These are phyloP conservation scores for Fusarium domesticum DNA, from an alignment of 2,329 filamentous ascomycete genomes.

Conservation along the genomic window DNA sequence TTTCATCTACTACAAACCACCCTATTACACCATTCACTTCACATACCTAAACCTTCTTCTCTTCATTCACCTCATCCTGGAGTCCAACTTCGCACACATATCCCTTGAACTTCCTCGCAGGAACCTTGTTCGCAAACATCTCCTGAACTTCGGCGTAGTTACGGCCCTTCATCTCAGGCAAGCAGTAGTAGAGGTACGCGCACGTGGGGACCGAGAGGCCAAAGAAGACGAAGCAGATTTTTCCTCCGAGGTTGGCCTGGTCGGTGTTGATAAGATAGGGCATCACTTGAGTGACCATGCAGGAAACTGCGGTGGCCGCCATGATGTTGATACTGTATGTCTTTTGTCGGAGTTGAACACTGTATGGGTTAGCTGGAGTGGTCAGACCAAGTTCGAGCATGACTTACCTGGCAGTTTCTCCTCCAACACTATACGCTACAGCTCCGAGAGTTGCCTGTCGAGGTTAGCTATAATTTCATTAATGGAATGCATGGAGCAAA, in stretches of 20 bases:
- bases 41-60: slow-evolving; percentile 1
- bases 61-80: slow-evolving; percentile 4
- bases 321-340: slow-evolving; percentile 36
- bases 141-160: slow-evolving; percentile 20
- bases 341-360: slow-evolving; percentile 31
- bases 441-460: slow-evolving; percentile 26
- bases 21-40: no score
- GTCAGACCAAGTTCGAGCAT: no score
- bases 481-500: neutral
- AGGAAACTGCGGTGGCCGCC: slow-evolving; percentile 30
- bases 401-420: slow-evolving; percentile 29
- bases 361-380: no score
- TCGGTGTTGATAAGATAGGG: slow-evolving; percentile 30
- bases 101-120: slow-evolving; percentile 14
- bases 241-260: slow-evolving; percentile 33
- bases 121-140: slow-evolving; percentile 16
- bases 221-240: slow-evolving; percentile 34
- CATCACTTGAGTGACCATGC: slow-evolving; percentile 30
- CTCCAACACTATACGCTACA: slow-evolving; percentile 31
- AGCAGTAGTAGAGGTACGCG: slow-evolving; percentile 33
- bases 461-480: neutral
- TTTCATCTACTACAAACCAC: no score
- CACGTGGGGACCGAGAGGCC: slow-evolving; percentile 30
- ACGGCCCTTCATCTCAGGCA: slow-evolving; percentile 36
- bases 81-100: slow-evolving; percentile 14